A percentile compares a stretch with the other conserved stretches of the same genome.
These are phyloP conservation scores for Byssochlamys sp. DNA, from an alignment of 2,329 filamentous ascomycete species.

Conservation along the genomic window DNA sequence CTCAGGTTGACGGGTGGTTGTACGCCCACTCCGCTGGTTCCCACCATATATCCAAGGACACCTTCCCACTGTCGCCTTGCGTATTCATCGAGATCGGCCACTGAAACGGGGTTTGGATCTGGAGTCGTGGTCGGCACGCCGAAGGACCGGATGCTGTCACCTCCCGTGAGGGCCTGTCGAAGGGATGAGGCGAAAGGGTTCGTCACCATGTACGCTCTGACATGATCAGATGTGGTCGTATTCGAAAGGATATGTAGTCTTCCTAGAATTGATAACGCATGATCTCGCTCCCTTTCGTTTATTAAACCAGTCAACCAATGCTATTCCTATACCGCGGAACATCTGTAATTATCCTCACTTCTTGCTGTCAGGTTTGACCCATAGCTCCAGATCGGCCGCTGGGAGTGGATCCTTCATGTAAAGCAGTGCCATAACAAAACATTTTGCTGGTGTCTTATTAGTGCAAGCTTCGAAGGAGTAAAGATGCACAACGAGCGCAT, in stretches of 20 bases:
- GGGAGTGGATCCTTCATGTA: slow-evolving; percentile 77
- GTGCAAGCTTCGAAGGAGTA: background rate
- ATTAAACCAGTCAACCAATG: slow-evolving; percentile 4
- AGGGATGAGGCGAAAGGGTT: slow-evolving; percentile 75
- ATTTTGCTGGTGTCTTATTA: slow-evolving; percentile 57
- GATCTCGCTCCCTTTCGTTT: slow-evolving; percentile 60
- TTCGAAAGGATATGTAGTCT: slow-evolving; percentile 77
- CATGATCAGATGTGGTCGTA: slow-evolving; percentile 49
- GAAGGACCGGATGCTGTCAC: slow-evolving; percentile 77
- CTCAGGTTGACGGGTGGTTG: slow-evolving; percentile 49
- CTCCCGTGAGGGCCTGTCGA: slow-evolving; percentile 76
- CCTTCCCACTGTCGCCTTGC: slow-evolving; percentile 88
- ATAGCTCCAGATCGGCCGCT: slow-evolving; percentile 70
- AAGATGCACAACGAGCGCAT: slow-evolving; percentile 20
- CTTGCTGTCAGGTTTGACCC: slow-evolving; percentile 63
- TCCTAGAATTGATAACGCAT: slow-evolving; percentile 69
- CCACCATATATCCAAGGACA: slow-evolving; percentile 88
- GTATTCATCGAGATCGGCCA: slow-evolving; percentile 70
- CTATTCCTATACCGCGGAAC: background rate
- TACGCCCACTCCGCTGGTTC: slow-evolving; percentile 40
- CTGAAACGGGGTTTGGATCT: slow-evolving; percentile 54
- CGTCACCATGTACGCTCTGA: slow-evolving; percentile 65
- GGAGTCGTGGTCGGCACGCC: slow-evolving; percentile 68
- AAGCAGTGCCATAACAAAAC: slow-evolving; percentile 86
- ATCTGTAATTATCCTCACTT: slow-evolving; percentile 31